phyloP scores from a whole-genome alignment of 2,329 filamentous ascomycete species.

The Mycosphaerella arachidis region DNA sequence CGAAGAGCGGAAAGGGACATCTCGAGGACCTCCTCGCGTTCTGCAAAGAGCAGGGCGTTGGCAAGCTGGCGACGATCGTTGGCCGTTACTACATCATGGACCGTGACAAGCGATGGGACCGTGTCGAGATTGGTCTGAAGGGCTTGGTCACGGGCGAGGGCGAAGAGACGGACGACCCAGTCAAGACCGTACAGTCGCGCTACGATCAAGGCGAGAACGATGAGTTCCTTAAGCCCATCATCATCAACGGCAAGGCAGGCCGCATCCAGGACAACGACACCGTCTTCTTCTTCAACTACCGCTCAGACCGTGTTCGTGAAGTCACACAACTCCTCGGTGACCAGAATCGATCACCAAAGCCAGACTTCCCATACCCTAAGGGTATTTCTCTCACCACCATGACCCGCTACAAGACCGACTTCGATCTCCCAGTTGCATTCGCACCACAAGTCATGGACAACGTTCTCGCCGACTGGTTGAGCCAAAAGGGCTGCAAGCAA shows the following conservation, averaged over 20 bases:
- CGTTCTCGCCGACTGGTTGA: conserved; percentile 94
- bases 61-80: conserved; percentile 86
- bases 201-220: conserved; percentile 88
- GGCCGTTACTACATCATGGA: conserved; percentile 99
- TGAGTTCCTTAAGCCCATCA: conserved; percentile 97
- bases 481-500: conserved; percentile 83
- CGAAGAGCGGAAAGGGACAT: conserved; percentile 84
- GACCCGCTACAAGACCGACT: conserved; percentile 97
- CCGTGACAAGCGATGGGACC: conserved; percentile 98
- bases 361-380: conserved; percentile 91
- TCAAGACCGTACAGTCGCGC: conserved; percentile 79
- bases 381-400: conserved; percentile 86
- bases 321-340: conserved; percentile 91
- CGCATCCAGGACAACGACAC: conserved; percentile 90
- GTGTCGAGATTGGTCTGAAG: conserved; percentile 84
- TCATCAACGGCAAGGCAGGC: conserved; percentile 78
- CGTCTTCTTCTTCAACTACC: conserved; percentile 99
- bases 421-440: conserved; percentile 87
- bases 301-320: conserved; percentile 93
- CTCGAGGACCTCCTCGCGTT: conserved; percentile 80
- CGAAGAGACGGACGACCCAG: conserved; percentile 76
- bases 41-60: conserved; percentile 76
- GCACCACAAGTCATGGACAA: conserved; percentile 94
- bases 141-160: conserved; percentile 82
- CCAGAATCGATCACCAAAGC: conserved; percentile 82